Evolutionary conservation across 192 early-diverging fungal species (phyloP).

Genomic region (Gaertneriomyces sp.): DNA sequence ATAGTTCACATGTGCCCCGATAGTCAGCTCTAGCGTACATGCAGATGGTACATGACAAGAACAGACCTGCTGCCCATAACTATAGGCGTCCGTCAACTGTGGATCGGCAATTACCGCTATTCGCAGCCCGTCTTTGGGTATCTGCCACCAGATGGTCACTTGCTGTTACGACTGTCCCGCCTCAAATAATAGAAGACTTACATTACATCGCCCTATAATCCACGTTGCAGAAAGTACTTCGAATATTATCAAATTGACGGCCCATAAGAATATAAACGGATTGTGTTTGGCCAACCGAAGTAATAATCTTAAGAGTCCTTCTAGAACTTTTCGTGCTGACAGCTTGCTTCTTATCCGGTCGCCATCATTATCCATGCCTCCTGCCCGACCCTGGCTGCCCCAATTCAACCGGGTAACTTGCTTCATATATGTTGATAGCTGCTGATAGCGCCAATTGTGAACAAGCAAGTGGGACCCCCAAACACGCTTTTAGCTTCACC

Average conservation of each 20-base stretch:
- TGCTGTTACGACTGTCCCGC: slow-evolving; percentile 23
- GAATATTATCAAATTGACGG: slow-evolving; percentile 38
- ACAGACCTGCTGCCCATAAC: slow-evolving; percentile 60
- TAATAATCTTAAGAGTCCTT: not conserved
- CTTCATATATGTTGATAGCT: too few species aligned
- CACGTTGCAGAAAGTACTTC: slow-evolving; percentile 34
- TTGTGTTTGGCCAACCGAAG: slow-evolving; percentile 16
- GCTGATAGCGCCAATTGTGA: too few species aligned
- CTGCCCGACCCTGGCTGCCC: too few species aligned
- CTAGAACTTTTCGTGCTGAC: too few species aligned
- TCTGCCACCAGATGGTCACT: slow-evolving; percentile 3
- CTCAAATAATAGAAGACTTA: slow-evolving; percentile 32
- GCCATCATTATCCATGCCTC: too few species aligned
- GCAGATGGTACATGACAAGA: not conserved
- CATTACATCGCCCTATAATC: slow-evolving; percentile 1
- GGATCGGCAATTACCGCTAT: slow-evolving; percentile 83
- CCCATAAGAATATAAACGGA: slow-evolving; percentile 43
- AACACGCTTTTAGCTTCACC: too few species aligned
- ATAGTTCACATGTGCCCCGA: not conserved
- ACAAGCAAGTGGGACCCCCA: not conserved
- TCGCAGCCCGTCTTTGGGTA: slow-evolving; percentile 10
- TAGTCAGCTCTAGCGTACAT: not conserved
- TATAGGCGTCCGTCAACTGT: slow-evolving; percentile 87
- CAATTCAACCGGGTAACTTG: too few species aligned
- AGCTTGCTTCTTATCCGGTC: too few species aligned